Evolutionary conservation across 2,329 filamentous ascomycete genomes (phyloP).

Genomic region (Alternaria tenuissima): DNA sequence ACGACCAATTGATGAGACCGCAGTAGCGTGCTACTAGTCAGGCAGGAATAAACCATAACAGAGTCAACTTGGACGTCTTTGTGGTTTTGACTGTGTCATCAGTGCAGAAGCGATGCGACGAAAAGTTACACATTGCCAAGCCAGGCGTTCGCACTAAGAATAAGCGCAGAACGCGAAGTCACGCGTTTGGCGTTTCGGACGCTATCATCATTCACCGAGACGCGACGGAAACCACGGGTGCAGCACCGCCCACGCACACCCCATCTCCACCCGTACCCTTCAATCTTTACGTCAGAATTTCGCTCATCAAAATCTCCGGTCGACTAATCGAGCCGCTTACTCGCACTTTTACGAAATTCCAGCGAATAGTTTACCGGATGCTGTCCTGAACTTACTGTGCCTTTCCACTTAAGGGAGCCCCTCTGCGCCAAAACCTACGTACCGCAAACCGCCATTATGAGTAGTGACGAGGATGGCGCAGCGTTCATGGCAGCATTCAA

Average conservation of each 20-base stretch:
- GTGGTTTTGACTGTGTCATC: neutral
- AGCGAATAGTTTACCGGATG: neutral
- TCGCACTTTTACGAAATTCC: neutral
- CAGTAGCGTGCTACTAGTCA: slow-evolving; percentile 26
- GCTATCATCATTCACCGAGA: neutral
- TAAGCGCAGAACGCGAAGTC: slow-evolving; percentile 19
- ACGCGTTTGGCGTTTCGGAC: slow-evolving; percentile 16
- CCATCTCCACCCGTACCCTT: neutral
- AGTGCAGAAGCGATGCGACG: neutral
- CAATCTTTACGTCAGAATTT: neutral
- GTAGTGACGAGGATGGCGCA: slow-evolving; percentile 33
- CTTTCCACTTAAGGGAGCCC: neutral
- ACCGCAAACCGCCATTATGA: slow-evolving; percentile 26
- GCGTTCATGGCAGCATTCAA: slow-evolving; percentile 43
- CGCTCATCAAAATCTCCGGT: accelerated
- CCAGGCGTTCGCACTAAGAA: slow-evolving; percentile 11
- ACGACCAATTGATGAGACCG: slow-evolving; percentile 22
- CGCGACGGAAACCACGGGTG: neutral
- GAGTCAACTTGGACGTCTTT: neutral
- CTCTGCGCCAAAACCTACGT: neutral
- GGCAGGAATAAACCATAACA: slow-evolving; percentile 34
- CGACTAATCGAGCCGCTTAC: neutral
- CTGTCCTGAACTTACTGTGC: neutral
- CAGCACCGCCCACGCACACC: neutral
- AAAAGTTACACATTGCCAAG: slow-evolving; percentile 17